phyloP scores from a whole-genome alignment of 345 rosid species.

The Linum usitatissimum region DNA sequence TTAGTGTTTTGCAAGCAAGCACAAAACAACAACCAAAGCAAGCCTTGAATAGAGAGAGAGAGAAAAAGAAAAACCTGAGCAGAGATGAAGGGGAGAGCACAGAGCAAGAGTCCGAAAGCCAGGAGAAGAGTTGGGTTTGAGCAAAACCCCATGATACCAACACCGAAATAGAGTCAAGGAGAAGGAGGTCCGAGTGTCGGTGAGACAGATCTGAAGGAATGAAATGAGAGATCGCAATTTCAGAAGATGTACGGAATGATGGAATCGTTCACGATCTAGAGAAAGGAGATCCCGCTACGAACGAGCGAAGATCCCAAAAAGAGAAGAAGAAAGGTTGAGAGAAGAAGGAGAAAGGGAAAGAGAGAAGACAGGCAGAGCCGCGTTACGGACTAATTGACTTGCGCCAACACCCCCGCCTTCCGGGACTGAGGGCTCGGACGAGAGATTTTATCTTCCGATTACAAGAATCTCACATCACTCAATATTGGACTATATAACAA shows the following conservation, averaged over 20 bases:
- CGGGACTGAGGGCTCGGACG: not conserved
- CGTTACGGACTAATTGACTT: not conserved
- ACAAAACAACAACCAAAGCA: not conserved
- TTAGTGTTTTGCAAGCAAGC: not conserved
- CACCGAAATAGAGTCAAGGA: not conserved
- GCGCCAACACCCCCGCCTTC: not conserved
- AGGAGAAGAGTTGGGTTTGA: slow-evolving; percentile 7
- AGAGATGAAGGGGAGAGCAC: slow-evolving; percentile 1
- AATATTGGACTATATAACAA: too few species aligned
- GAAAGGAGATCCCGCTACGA: not conserved
- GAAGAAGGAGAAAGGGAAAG: not conserved
- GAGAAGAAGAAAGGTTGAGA: not conserved
- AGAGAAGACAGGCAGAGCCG: not conserved
- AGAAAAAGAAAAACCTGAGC: slow-evolving; percentile 15
- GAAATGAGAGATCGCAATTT: not conserved
- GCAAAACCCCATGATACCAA: slow-evolving; percentile 15
- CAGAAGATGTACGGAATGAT: not conserved
- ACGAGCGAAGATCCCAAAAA: not conserved
- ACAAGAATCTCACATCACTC: too few species aligned
- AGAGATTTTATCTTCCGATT: too few species aligned
- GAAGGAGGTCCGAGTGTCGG: not conserved
- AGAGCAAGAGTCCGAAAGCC: slow-evolving; percentile 1
- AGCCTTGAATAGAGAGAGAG: not conserved
- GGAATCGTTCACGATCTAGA: not conserved
- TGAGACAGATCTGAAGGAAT: not conserved